Percentiles rank a stretch among this genome's conserved stretches.
Conservation (phyloP, 495 filamentous ascomycete species). For the Penicillium longicatenatum region DNA sequence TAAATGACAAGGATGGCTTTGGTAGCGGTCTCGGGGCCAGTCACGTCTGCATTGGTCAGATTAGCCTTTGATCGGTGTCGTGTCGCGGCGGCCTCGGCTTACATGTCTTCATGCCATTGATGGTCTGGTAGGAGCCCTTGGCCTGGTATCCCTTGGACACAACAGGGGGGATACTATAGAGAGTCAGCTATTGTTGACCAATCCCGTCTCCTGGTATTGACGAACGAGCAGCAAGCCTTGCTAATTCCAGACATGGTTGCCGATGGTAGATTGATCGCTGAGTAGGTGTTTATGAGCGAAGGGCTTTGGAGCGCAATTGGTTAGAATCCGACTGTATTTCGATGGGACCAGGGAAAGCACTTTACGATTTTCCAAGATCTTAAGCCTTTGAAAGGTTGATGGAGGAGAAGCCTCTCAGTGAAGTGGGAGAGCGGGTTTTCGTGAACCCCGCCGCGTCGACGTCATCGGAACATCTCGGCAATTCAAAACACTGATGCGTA, state of each 20-base stretch:
- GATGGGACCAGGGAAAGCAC: background rate
- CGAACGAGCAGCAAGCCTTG: slow-evolving; percentile 52
- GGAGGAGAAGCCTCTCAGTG: background rate
- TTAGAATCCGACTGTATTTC: background rate
- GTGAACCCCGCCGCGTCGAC: slow-evolving; percentile 22
- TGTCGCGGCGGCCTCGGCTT: slow-evolving; percentile 13
- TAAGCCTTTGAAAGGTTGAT: background rate
- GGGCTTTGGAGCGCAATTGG: background rate
- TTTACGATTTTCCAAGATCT: background rate
- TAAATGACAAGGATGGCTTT: slow-evolving; percentile 58
- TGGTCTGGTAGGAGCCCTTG: slow-evolving; percentile 62
- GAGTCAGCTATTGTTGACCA: slow-evolving; percentile 4
- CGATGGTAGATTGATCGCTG: background rate
- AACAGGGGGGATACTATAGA: slow-evolving; percentile 51
- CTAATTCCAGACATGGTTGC: slow-evolving; percentile 48
- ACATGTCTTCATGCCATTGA: slow-evolving; percentile 67
- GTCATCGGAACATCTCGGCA: slow-evolving; percentile 26
- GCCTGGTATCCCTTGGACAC: slow-evolving; percentile 56
- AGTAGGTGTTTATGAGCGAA: background rate
- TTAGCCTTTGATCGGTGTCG: background rate
- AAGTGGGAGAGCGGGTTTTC: background rate
- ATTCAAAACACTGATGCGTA: slow-evolving; percentile 1
- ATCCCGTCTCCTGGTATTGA: background rate
- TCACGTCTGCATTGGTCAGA: slow-evolving; percentile 43
- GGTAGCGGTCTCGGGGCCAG: slow-evolving; percentile 51